These are phyloP conservation scores for Xylaria nigripes DNA, from an alignment of 495 filamentous ascomycete species.

Conservation along the genomic window DNA sequence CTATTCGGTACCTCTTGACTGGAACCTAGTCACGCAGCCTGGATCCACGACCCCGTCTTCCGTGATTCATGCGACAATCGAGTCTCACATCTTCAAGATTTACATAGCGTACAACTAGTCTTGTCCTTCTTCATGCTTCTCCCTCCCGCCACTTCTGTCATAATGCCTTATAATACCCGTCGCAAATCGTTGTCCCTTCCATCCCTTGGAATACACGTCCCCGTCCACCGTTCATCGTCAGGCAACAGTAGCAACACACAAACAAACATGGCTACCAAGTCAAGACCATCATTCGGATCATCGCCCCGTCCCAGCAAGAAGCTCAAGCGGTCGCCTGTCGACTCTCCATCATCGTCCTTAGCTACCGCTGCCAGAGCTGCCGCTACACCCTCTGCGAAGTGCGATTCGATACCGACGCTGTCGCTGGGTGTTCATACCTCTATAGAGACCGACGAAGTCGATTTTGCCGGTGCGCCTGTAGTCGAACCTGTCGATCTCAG, in stretches of 20 bases:
- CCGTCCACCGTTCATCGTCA: conserved; percentile 36
- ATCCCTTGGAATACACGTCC: conserved; percentile 86
- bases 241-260: conserved; percentile 16
- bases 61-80: conserved; percentile 22
- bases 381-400: conserved; percentile 28
- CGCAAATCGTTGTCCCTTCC: conserved; percentile 93
- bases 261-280: conserved; percentile 22
- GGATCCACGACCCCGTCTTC: conserved; percentile 15
- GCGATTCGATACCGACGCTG: conserved; percentile 59
- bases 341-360: conserved; percentile 41
- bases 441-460: conserved; percentile 36
- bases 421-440: conserved; percentile 53
- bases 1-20: neutral
- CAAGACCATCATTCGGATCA: conserved; percentile 46
- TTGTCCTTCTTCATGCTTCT: conserved; percentile 11
- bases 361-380: conserved; percentile 28
- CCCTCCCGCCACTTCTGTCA: conserved; percentile 20
- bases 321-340: conserved; percentile 60
- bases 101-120: conserved; percentile 19
- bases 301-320: conserved; percentile 67
- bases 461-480: conserved; percentile 20
- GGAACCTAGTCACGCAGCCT: conserved; percentile 11
- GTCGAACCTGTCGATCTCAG: conserved; percentile 65
- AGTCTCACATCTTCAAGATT: conserved; percentile 17
- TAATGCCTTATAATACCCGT: conserved; percentile 95